Evolutionary conservation across 2,329 filamentous ascomycete species (phyloP).

Genomic region (Trichoderma cornu-damae): DNA sequence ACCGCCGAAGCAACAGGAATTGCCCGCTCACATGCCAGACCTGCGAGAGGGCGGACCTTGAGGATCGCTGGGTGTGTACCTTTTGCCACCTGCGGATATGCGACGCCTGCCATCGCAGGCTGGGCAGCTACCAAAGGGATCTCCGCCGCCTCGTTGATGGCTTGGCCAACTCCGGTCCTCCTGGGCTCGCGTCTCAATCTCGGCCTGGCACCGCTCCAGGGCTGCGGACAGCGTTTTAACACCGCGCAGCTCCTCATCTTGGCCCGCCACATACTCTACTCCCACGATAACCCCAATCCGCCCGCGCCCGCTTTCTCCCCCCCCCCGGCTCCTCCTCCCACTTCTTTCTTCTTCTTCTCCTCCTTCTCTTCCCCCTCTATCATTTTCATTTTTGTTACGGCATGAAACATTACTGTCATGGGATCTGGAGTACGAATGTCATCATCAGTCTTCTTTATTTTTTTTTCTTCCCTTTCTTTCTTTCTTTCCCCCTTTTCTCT

Average conservation of each 20-base stretch:
- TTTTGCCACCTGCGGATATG: conserved; percentile 52
- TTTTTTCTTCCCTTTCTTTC: not conserved
- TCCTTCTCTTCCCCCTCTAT: conserved; percentile 8
- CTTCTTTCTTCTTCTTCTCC: conserved; percentile 8
- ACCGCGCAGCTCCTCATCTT: not conserved
- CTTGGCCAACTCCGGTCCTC: conserved; percentile 13
- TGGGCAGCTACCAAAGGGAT: conserved; percentile 41
- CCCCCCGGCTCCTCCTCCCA: too few species aligned
- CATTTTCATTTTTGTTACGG: not conserved
- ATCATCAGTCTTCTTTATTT: conserved; percentile 1
- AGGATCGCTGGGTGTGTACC: conserved; percentile 44
- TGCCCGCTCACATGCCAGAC: conserved; percentile 51
- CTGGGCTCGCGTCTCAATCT: conserved; percentile 22
- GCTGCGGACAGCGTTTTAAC: conserved; percentile 18
- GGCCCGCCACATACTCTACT: conserved; percentile 9
- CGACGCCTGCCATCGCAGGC: conserved; percentile 39
- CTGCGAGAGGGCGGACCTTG: conserved; percentile 43
- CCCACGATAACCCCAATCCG: conserved; percentile 10
- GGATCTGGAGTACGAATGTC: conserved; percentile 16
- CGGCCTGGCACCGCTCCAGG: conserved; percentile 24
- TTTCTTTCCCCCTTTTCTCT: not conserved
- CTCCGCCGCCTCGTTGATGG: conserved; percentile 39
- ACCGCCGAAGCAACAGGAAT: conserved; percentile 42
- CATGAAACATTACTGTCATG: not conserved
- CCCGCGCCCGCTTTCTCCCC: conserved; percentile 8